Base-by-base conservation (phyloP, 495 filamentous ascomycete species). In the Penicillium cataractarum region DNA sequence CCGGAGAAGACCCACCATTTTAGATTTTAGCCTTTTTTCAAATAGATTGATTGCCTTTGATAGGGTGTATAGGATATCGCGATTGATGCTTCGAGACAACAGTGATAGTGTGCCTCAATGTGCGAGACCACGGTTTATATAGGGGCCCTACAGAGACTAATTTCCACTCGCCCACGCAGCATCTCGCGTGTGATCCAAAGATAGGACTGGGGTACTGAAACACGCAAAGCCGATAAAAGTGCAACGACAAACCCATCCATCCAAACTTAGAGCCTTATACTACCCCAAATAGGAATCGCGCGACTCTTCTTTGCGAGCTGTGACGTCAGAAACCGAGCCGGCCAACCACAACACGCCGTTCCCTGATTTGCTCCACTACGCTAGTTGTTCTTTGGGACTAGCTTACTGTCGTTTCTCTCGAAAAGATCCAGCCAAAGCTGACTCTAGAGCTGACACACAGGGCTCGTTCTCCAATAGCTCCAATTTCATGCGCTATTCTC, bases 321-420 rank as follows among this genome's bases (percentile, higher is more conserved):
- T 72, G 70, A 72, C 42, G 61, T 72, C 70, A 72, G 13, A 58
- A 70, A 55, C 67, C 70, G 70, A 72, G 60, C 70, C 2, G 62
- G 44, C 70, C 65, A 70, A 72, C 59, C 42, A 61, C 49, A 35
- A n/a, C 31, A 3, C 15, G 7, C 1, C 0, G 2, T 24, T 31
- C 0, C 1, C 48, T 17, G 12, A 22, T 51, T 40, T 22, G 57
- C 24, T 46, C 49, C 6, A 49, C 50, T 31, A 24, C 29, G 4
- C n/a, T 32, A 21, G n/a, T 1, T 13, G n/a, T 21, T 24, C 17
- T 21, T 35, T 54, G 19, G n/a, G 29, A 35, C 51, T 54, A 54
- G 51, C 31, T 22, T 54, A 3, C 19, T 29, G 19, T 46, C 6
- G 42, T 24, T 46, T 46, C 42, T 4, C 15, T 54, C 31, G 5